Percentiles rank a stretch among this genome's conserved stretches.
These are phyloP conservation scores for Capsella bursapastoris DNA, from an alignment of 345 rosid species.

Conservation along the genomic window DNA sequence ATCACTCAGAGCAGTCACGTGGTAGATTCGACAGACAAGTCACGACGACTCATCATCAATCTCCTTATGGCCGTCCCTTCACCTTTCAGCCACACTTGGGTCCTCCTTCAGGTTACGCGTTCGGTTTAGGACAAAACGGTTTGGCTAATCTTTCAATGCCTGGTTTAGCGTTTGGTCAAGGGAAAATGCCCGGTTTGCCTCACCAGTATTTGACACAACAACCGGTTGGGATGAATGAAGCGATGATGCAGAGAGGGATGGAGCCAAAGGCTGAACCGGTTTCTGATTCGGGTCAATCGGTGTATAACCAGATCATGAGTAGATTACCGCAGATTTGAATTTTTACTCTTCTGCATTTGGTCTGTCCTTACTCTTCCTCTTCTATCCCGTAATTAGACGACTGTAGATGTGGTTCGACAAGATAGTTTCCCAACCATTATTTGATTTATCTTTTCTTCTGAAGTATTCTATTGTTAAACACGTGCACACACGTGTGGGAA, in stretches of 20 bases:
- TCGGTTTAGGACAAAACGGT: constrained; percentile 66
- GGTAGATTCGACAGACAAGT: constrained; percentile 63
- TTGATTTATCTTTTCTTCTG: constrained; percentile 4
- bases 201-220: constrained; percentile 68
- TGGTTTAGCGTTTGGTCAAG: constrained; percentile 66
- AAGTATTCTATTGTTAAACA: background rate
- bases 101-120: constrained; percentile 64
- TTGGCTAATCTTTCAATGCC: constrained; percentile 69
- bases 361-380: background rate
- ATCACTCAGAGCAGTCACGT: constrained; percentile 66
- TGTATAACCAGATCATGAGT: constrained; percentile 81
- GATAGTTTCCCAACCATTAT: background rate
- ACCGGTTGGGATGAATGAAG: constrained; percentile 58
- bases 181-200: constrained; percentile 62
- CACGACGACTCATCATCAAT: constrained; percentile 42
- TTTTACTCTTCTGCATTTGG: constrained; percentile 15
- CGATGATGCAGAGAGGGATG: constrained; percentile 72
- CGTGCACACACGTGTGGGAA: background rate
- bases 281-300: constrained; percentile 60
- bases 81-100: constrained; percentile 67
- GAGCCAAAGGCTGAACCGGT: constrained; percentile 78
- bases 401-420: too few relatives aligned
- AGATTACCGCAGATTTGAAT: constrained; percentile 64
- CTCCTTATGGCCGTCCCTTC: constrained; percentile 66
- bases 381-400: too few relatives aligned